These are phyloP conservation scores for Verruconis gallopava DNA, from an alignment of 2,329 filamentous ascomycete genomes.

Conservation along the genomic window DNA sequence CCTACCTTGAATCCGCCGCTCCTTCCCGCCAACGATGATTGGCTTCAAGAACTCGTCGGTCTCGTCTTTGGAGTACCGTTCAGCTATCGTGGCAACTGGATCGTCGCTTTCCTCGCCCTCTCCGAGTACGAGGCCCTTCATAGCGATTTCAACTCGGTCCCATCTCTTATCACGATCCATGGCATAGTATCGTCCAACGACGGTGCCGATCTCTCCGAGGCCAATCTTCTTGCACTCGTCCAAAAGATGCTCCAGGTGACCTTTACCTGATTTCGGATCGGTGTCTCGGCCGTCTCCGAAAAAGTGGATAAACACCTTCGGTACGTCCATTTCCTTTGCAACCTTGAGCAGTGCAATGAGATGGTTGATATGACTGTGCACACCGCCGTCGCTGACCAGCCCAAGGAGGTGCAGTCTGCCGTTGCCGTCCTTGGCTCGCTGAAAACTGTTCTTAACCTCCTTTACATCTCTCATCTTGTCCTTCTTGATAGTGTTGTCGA, in stretches of 20 bases:
- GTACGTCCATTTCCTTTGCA: conserved; percentile 76
- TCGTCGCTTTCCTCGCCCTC: conserved; percentile 80
- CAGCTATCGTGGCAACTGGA: conserved; percentile 74
- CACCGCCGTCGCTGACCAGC: conserved; percentile 88
- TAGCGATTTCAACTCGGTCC: conserved; percentile 81
- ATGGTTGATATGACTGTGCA: conserved; percentile 92
- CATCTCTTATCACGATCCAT: conserved; percentile 99
- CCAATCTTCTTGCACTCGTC: conserved; percentile 73
- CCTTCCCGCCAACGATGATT: conserved; percentile 82
- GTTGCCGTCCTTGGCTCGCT: conserved; percentile 71
- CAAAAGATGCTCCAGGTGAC: conserved; percentile 77
- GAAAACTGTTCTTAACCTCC: conserved; percentile 66
- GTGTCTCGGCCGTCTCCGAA: conserved; percentile 97
- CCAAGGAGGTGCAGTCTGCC: conserved; percentile 86
- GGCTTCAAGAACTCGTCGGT: conserved; percentile 97
- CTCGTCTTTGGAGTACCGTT: conserved; percentile 75
- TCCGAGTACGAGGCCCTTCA: conserved; percentile 75
- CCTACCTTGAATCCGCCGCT: conserved; percentile 71
- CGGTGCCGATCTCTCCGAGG: conserved; percentile 74
- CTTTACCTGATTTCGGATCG: conserved; percentile 84
- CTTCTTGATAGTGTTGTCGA: conserved; percentile 85
- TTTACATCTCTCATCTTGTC: conserved; percentile 62
- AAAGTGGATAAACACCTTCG: conserved; percentile 96
- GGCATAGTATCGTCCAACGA: conserved; percentile 93
- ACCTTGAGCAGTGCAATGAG: conserved; percentile 77